Conservation (phyloP, 2,329 filamentous ascomycete genomes). For the Orbilia oligospora region DNA sequence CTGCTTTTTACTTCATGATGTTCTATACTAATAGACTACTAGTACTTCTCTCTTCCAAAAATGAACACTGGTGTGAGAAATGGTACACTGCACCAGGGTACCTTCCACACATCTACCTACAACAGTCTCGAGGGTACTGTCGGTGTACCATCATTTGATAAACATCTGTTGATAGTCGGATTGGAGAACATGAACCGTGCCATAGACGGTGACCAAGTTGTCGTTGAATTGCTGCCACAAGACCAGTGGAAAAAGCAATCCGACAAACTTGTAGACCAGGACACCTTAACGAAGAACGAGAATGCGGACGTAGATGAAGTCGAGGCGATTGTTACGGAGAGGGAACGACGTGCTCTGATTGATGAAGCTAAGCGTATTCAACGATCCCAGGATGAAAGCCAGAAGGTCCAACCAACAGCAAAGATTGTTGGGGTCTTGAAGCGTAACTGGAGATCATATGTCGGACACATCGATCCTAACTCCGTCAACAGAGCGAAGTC, state of each 20-base stretch:
- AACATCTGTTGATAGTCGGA: conserved; percentile 87
- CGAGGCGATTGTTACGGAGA: conserved; percentile 84
- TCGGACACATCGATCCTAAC: conserved; percentile 88
- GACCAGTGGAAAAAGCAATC: conserved; percentile 98
- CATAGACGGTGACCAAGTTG: conserved; percentile 91
- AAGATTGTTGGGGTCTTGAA: conserved; percentile 93
- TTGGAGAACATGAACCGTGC: conserved; percentile 96
- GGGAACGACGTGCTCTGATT: conserved; percentile 86
- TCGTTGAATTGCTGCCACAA: conserved; percentile 91
- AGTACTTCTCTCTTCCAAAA: conserved; percentile 86
- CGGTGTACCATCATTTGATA: conserved; percentile 79
- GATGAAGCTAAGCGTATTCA: conserved; percentile 92
- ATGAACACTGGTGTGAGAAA: conserved; percentile 94
- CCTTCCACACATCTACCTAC: conserved; percentile 96
- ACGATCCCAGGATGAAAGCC: conserved; percentile 78
- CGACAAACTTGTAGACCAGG: conserved; percentile 95
- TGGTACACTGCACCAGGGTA: conserved; percentile 90
- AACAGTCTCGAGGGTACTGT: conserved; percentile 84
- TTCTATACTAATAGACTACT: conserved; percentile 23
- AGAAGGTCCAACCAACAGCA: conserved; percentile 87
- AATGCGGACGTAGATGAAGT: conserved; percentile 87
- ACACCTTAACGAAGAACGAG: conserved; percentile 90
- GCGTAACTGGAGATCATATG: conserved; percentile 92
- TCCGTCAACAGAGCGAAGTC: conserved; percentile 77
- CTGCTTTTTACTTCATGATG: neutral